Conservation (phyloP, 306 rosid genomes). For the Coriaria nepalensis region DNA sequence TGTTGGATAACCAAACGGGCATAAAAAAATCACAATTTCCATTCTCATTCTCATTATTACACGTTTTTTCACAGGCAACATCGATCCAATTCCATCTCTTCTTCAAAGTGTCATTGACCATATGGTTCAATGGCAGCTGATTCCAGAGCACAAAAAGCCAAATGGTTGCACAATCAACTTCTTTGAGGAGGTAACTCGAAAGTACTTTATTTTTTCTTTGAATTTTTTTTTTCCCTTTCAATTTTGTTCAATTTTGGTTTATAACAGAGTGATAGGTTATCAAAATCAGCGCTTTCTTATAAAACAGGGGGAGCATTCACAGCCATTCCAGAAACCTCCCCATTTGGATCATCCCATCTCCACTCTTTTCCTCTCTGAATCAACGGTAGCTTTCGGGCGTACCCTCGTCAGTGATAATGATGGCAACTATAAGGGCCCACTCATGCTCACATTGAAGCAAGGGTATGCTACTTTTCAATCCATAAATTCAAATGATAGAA, state of each 20-base stretch:
- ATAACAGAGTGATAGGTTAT: not conserved
- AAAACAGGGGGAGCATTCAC: conserved; percentile 65
- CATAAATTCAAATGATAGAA: not conserved
- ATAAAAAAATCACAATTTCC: too few species aligned
- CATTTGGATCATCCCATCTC: conserved; percentile 87
- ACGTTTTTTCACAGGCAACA: conserved; percentile 31
- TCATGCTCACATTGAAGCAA: conserved; percentile 64
- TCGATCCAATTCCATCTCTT: conserved; percentile 72
- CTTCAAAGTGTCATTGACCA: conserved; percentile 73
- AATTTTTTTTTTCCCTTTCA: not conserved
- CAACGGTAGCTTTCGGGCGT: conserved; percentile 81
- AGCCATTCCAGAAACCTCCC: conserved; percentile 90
- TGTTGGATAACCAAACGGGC: too few species aligned
- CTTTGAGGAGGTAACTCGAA: conserved; percentile 62
- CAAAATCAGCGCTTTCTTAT: conserved; percentile 3
- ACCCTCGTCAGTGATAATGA: conserved; percentile 58
- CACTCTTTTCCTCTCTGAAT: conserved; percentile 68
- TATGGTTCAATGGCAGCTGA: conserved; percentile 69
- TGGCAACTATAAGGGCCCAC: conserved; percentile 87
- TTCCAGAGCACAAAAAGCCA: conserved; percentile 85
- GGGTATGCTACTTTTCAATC: conserved; percentile 38
- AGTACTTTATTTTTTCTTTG: not conserved
- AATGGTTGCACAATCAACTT: conserved; percentile 80
- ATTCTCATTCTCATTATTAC: not conserved
- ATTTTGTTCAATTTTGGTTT: too few species aligned